A percentile compares a stretch with the other conserved stretches of the same genome.
Evolutionary conservation across 441 rosid species (phyloP).

Genomic region (Erysimum cheiri): DNA sequence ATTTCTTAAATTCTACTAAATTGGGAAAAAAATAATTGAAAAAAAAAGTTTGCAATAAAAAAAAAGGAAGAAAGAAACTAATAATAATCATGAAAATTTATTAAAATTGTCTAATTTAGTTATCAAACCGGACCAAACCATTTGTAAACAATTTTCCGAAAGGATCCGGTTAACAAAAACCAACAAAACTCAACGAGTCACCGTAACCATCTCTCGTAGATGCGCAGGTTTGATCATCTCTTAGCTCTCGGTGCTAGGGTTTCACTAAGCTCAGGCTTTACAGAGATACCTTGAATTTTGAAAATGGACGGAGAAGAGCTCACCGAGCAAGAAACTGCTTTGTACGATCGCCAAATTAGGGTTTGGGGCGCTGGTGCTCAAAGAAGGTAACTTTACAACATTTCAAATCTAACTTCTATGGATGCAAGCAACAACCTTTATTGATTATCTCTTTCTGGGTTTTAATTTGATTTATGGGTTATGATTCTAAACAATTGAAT

Average conservation of each 20-base stretch:
- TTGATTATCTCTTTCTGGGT: not conserved
- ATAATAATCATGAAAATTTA: too few relatives aligned
- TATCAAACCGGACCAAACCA: conserved; percentile 8
- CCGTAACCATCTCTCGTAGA: not conserved
- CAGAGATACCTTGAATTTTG: conserved; percentile 35
- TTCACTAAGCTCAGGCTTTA: conserved; percentile 5
- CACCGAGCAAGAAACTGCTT: conserved; percentile 93
- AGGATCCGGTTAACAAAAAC: not conserved
- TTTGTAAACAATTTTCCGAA: not conserved
- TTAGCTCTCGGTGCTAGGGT: conserved; percentile 12
- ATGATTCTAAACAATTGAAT: too few relatives aligned
- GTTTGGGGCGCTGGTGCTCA: conserved; percentile 98
- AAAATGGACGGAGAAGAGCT: conserved; percentile 85
- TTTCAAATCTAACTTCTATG: not conserved
- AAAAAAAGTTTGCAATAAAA: too few relatives aligned
- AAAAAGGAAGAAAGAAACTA: too few relatives aligned
- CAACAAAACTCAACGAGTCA: not conserved
- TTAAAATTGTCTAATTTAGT: not conserved
- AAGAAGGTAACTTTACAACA: conserved; percentile 55
- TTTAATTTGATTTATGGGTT: too few relatives aligned
- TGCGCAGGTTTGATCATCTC: conserved; percentile 10
- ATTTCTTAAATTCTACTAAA: too few relatives aligned
- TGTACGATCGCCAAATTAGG: conserved; percentile 92
- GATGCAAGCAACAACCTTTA: not conserved
- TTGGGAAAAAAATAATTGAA: too few relatives aligned